Percentiles rank a stretch among this genome's conserved stretches.
phyloP scores from a whole-genome alignment of 2,329 filamentous ascomycete species.

The Penicillium freii region DNA sequence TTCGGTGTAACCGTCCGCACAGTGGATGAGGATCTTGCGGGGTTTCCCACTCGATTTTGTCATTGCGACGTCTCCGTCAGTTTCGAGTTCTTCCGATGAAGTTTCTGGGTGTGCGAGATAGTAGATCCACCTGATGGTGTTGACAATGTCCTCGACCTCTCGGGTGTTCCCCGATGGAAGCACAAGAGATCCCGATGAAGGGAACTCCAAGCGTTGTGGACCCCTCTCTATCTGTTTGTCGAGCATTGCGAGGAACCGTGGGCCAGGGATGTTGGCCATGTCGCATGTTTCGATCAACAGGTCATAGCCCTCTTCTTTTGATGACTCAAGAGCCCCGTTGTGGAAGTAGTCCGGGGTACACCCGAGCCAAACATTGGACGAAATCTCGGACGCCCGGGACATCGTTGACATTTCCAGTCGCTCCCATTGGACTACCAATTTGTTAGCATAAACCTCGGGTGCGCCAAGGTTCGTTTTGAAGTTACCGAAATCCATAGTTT shows the following conservation, averaged over 20 bases:
- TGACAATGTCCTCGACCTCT: conserved; percentile 80
- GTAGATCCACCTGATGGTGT: conserved; percentile 88
- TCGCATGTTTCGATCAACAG: conserved; percentile 88
- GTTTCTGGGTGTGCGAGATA: conserved; percentile 67
- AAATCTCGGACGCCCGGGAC: conserved; percentile 85
- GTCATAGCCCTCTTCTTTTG: conserved; percentile 65
- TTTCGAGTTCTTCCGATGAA: conserved; percentile 43
- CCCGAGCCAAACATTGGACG: conserved; percentile 84
- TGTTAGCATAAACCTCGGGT: conserved; percentile 10
- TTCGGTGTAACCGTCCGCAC: conserved; percentile 94
- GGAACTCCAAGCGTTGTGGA: conserved; percentile 71
- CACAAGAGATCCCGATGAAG: conserved; percentile 88
- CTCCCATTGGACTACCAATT: conserved; percentile 67
- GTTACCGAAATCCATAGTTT: conserved; percentile 78
- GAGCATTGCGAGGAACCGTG: conserved; percentile 62
- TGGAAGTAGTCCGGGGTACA: conserved; percentile 72
- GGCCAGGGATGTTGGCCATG: conserved; percentile 71
- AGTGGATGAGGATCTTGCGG: conserved; percentile 82
- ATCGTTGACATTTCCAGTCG: conserved; percentile 89
- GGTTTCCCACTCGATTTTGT: conserved; percentile 42
- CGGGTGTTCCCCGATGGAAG: conserved; percentile 78
- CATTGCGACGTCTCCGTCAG: conserved; percentile 60
- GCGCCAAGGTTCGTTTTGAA: conserved; percentile 10
- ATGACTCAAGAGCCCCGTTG: conserved; percentile 31
- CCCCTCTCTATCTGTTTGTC: conserved; percentile 55